Conservation (phyloP, 2,329 filamentous ascomycete genomes). For the Gliomastix tumulicola region DNA sequence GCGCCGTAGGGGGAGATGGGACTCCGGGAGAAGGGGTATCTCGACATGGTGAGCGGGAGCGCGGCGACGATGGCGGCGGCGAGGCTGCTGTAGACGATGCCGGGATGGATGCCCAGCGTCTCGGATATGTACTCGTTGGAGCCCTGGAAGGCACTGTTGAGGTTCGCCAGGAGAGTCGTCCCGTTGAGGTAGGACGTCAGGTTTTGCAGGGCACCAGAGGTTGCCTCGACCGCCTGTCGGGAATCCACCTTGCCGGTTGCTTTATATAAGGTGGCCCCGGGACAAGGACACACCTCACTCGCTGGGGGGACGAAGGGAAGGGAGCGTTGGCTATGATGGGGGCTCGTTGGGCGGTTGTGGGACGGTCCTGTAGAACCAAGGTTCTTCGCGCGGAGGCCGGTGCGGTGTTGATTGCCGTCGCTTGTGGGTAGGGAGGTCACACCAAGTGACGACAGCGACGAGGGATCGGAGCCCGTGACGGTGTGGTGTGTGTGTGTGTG, state of each 20-base stretch:
- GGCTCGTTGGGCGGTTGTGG: too few relatives aligned
- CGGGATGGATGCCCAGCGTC: slow-evolving; percentile 41
- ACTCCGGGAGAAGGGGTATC: slow-evolving; percentile 44
- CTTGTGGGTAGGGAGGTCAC: too few relatives aligned
- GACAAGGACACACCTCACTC: too few relatives aligned
- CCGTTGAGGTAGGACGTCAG: slow-evolving; percentile 51
- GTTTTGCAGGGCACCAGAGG: slow-evolving; percentile 56
- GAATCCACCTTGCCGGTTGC: slow-evolving; percentile 59
- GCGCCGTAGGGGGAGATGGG: slow-evolving; percentile 46
- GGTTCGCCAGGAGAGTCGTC: slow-evolving; percentile 37
- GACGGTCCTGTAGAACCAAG: too few relatives aligned
- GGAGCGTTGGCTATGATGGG: too few relatives aligned
- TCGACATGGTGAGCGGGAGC: slow-evolving; percentile 45
- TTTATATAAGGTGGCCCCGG: slow-evolving; percentile 7
- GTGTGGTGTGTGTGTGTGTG: too few relatives aligned
- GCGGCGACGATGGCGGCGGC: slow-evolving; percentile 42
- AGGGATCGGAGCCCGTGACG: too few relatives aligned
- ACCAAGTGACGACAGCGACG: too few relatives aligned
- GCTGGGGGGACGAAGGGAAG: too few relatives aligned
- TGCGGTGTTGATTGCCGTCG: too few relatives aligned
- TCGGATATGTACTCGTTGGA: slow-evolving; percentile 45
- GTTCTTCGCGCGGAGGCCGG: too few relatives aligned
- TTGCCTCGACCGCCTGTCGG: slow-evolving; percentile 47
- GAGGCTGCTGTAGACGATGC: slow-evolving; percentile 42
- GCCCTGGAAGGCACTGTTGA: slow-evolving; percentile 38